A percentile compares a stretch with the other conserved stretches of the same genome.
Evolutionary conservation across 139 green algal genomes (phyloP).

Genomic region (Trebouxia sp.): DNA sequence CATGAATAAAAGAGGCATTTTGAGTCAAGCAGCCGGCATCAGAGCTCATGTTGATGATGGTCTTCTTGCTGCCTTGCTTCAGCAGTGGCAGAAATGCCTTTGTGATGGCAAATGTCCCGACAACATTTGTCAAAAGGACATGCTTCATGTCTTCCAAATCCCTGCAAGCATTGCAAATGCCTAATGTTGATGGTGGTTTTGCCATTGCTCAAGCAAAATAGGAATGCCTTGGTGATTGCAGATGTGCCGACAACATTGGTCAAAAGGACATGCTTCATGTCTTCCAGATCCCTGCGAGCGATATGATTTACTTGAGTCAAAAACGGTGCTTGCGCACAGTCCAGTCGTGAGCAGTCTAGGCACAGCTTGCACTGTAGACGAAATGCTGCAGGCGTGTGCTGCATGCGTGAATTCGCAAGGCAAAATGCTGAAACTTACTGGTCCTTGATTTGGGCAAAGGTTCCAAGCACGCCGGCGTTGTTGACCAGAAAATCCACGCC

Average conservation of each 20-base stretch:
- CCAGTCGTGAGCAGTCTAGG: no score
- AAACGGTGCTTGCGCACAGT: no score
- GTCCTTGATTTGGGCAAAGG: neutral
- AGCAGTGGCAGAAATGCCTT: constrained; percentile 24
- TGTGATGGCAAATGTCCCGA: constrained; percentile 5
- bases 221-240: constrained; percentile 4
- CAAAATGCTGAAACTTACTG: constrained; percentile 8
- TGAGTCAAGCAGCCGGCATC: neutral
- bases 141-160: constrained; percentile 21
- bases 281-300: constrained; percentile 20
- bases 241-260: constrained; percentile 16
- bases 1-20: neutral
- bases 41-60: constrained; percentile 19
- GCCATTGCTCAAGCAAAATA: constrained; percentile 4
- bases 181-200: constrained; percentile 11
- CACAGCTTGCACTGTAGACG: neutral
- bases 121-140: neutral
- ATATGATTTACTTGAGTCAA: no score
- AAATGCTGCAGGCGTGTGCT: neutral
- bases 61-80: constrained; percentile 4
- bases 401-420: neutral
- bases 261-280: constrained; percentile 5
- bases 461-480: constrained; percentile 7
- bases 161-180: no score
- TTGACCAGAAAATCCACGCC: constrained; percentile 24